Evolutionary conservation across 441 rosid species (phyloP).

Genomic region (California macrophylla): DNA sequence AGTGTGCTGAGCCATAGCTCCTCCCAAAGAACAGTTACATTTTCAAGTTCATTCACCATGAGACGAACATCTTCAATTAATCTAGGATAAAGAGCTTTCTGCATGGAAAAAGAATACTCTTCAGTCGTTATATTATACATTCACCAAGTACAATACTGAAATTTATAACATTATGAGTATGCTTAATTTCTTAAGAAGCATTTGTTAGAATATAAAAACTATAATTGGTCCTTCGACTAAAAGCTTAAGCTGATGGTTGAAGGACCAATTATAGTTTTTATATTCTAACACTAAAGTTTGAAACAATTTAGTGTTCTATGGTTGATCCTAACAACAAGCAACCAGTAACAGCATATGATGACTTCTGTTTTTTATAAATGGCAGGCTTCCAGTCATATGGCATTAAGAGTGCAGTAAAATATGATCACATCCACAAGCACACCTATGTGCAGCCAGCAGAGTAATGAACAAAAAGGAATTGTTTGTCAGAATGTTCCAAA

Average conservation of each 20-base stretch:
- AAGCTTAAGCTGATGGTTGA: no score
- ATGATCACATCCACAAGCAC: constrained; percentile 3
- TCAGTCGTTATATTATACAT: constrained; percentile 14
- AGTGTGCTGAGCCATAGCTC: constrained; percentile 98
- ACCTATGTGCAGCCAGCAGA: neutral
- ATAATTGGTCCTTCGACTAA: no score
- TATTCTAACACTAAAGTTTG: no score
- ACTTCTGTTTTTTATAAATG: constrained; percentile 2
- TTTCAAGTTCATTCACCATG: constrained; percentile 86
- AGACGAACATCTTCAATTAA: constrained; percentile 92
- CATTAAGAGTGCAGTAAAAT: neutral
- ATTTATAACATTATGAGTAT: neutral
- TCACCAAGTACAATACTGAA: constrained; percentile 13
- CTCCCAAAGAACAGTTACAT: constrained; percentile 97
- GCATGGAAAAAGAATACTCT: constrained; percentile 33
- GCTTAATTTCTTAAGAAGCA: neutral
- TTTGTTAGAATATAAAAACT: no score
- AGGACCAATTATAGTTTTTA: no score
- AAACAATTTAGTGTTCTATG: neutral
- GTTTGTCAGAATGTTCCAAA: constrained; percentile 3
- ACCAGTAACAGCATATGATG: neutral
- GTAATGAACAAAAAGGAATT: constrained; percentile 1
- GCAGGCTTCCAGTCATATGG: neutral
- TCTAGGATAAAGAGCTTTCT: constrained; percentile 81
- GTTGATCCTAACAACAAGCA: neutral